A percentile compares a stretch with the other conserved stretches of the same genome.
Evolutionary conservation across 345 rosid genomes (phyloP).

Genomic region (Eucalyptus viminalis): DNA sequence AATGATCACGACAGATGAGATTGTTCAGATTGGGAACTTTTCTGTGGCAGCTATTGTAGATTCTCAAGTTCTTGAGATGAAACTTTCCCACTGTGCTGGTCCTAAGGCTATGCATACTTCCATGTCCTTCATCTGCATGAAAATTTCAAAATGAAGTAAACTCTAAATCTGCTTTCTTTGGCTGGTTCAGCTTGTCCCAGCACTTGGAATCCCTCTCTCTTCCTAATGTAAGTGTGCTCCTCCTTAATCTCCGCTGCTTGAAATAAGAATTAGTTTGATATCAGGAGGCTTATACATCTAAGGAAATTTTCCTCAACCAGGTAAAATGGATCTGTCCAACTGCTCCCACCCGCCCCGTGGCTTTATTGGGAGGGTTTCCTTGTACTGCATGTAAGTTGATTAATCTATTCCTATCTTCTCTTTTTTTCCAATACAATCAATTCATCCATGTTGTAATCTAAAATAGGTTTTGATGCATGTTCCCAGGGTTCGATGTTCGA

Average conservation of each 20-base stretch:
- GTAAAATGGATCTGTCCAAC: conserved; percentile 15
- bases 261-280: neutral
- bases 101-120: neutral
- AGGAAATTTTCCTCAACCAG: neutral
- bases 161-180: neutral
- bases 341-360: conserved; percentile 9
- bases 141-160: neutral
- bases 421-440: neutral
- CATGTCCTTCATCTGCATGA: neutral
- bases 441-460: neutral
- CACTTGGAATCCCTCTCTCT: conserved; percentile 8
- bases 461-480: neutral
- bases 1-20: neutral
- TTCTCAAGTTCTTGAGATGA: neutral
- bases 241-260: neutral
- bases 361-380: conserved; percentile 6
- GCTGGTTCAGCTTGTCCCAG: conserved; percentile 1
- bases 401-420: neutral
- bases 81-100: neutral
- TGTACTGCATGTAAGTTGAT: conserved; percentile 5
- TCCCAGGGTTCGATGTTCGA: conserved; percentile 6
- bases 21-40: neutral
- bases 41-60: neutral
- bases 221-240: neutral
- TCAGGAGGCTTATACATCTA: neutral